These are phyloP conservation scores for Metrosideros polymorpha DNA, from an alignment of 441 rosid species.

Conservation along the genomic window DNA sequence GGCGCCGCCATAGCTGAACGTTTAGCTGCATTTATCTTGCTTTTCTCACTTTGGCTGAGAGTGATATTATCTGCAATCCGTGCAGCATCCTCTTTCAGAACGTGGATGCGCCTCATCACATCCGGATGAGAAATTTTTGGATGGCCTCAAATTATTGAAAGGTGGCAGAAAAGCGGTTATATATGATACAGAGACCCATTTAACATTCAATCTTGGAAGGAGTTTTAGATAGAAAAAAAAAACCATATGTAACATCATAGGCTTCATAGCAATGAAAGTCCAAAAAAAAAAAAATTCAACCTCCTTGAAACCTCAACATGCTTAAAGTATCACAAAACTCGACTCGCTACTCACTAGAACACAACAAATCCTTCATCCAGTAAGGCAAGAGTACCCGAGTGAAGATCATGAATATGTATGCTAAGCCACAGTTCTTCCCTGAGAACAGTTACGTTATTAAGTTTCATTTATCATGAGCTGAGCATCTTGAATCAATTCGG, in stretches of 20 bases:
- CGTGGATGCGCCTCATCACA: constrained; percentile 81
- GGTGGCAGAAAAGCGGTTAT: neutral
- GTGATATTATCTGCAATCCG: constrained; percentile 82
- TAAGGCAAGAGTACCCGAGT: constrained; percentile 51
- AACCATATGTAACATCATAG: too few relatives aligned
- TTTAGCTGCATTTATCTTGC: constrained; percentile 80
- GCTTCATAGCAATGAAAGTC: too few relatives aligned
- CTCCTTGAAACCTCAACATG: too few relatives aligned
- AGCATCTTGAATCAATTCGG: constrained; percentile 88
- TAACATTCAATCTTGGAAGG: too few relatives aligned
- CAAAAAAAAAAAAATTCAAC: too few relatives aligned
- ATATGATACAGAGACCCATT: too few relatives aligned
- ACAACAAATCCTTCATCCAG: neutral
- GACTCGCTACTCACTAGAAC: too few relatives aligned
- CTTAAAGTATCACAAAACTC: too few relatives aligned
- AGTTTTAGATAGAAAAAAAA: too few relatives aligned
- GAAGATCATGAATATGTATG: constrained; percentile 97
- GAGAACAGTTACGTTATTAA: constrained; percentile 85
- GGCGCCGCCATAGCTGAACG: constrained; percentile 99
- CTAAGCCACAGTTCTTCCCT: constrained; percentile 99
- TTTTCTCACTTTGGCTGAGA: constrained; percentile 84
- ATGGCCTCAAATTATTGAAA: neutral
- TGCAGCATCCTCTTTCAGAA: constrained; percentile 88
- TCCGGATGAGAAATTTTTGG: constrained; percentile 40
- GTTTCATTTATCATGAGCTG: constrained; percentile 89